Base-by-base conservation (phyloP, 305 asterid species). In the Fraxinus sp. region DNA sequence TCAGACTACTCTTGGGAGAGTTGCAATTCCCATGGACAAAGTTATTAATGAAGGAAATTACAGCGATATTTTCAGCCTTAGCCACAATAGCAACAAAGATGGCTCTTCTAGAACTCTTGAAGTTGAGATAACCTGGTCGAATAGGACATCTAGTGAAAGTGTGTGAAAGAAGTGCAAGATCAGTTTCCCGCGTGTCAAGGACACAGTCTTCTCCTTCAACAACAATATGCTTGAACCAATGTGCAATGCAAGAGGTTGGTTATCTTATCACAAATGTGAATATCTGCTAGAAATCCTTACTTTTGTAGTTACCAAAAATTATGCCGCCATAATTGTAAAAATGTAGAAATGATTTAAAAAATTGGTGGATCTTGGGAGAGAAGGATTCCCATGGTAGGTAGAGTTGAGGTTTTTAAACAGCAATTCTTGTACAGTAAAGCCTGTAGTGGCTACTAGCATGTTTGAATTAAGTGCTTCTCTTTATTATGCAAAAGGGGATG, bases 121-220 rank as follows among this genome's bases (percentile, higher is more conserved):
- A 87, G 83, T 93, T 22, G 97, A 91, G 88, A 89, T 94, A 86
- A 88, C 89, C 64, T 93, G 97, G 98, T 93, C 95, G 77, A 93
- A 89, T 74, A 85, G 87, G 88, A 76, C 44, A 76, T 83, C 85
- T 78, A 84, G 75, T 44, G 88, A 88, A 81, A 85, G 87, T 39
- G 84, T 36, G 78, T 86, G 85, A 86, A 83, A 41, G 44, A 78
- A 79, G 41, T 76, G 24, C 78, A 62, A 84, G 83, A 66, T 79
- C 76, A 30, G 7, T 68, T 78, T 59, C 11, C n/a, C 4, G 5
- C 10, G 4, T 59, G 16, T 30, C 81, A 24, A 37, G 16, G 33
- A 49, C 70, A 22, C 6, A 0, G 33, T 64, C 72, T 22, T 64
- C 33, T 22, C 46, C 62, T 28, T 26, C 36, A 26, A 68, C 36